These are phyloP conservation scores for Candolleomyces efflorescens DNA, from an alignment of 768 basidiomycete species.

Conservation along the genomic window DNA sequence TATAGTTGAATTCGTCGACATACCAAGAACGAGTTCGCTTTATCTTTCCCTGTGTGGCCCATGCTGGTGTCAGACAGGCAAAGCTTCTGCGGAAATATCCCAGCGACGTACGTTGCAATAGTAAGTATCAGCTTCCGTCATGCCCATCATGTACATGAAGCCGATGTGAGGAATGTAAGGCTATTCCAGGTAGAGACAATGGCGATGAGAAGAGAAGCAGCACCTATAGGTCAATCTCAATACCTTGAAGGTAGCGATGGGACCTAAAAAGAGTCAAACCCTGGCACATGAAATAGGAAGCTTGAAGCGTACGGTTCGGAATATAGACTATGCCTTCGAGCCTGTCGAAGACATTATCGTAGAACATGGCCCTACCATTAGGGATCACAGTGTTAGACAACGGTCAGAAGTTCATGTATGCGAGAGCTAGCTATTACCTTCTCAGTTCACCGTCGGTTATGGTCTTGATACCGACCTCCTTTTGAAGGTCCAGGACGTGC, in stretches of 20 bases:
- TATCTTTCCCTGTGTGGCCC: slow-evolving; percentile 48
- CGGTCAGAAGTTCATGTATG: too few species aligned
- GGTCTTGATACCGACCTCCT: slow-evolving; percentile 50
- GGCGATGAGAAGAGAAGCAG: background rate
- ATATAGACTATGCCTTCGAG: slow-evolving; percentile 58
- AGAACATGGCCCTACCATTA: slow-evolving; percentile 46
- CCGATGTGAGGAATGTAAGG: slow-evolving; percentile 44
- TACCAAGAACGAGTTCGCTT: slow-evolving; percentile 60
- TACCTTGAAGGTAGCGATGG: slow-evolving; percentile 50
- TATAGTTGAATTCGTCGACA: slow-evolving; percentile 55
- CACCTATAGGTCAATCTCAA: background rate
- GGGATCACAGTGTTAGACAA: background rate
- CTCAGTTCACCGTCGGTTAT: slow-evolving; percentile 60
- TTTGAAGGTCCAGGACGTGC: slow-evolving; percentile 50
- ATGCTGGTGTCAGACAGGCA: slow-evolving; percentile 17
- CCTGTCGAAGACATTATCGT: slow-evolving; percentile 63
- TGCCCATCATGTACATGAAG: slow-evolving; percentile 36
- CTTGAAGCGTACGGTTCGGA: slow-evolving; percentile 36
- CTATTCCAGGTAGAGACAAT: slow-evolving; percentile 18
- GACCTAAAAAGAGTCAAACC: slow-evolving; percentile 26
- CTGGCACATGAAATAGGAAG: slow-evolving; percentile 5
- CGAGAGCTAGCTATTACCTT: slow-evolving; percentile 21
- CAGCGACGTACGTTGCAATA: slow-evolving; percentile 37
- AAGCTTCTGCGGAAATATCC: background rate
- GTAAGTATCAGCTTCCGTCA: slow-evolving; percentile 33